Evolutionary conservation across 257 asterid species (phyloP).

Genomic region (Fraxinus quadrangulata): DNA sequence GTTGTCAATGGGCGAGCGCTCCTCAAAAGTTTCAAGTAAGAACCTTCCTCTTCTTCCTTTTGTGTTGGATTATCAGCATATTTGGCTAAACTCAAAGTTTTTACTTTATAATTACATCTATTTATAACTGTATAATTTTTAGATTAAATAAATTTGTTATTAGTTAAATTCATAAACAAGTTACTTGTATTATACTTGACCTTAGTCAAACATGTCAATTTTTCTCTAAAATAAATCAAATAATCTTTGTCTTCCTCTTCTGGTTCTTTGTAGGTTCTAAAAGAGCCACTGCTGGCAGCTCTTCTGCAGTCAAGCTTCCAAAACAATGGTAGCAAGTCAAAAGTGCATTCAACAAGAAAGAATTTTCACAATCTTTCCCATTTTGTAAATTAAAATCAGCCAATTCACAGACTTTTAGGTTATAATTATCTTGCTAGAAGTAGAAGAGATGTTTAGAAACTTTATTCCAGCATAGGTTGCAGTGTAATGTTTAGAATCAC

Average conservation of each 20-base stretch:
- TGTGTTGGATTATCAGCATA: not conserved
- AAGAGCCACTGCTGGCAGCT: constrained; percentile 46
- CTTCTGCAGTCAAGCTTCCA: constrained; percentile 47
- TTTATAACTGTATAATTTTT: too few relatives aligned
- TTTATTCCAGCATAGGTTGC: constrained; percentile 25
- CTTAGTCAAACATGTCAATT: not conserved
- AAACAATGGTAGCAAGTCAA: constrained; percentile 54
- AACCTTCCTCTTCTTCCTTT: constrained; percentile 9
- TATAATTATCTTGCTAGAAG: constrained; percentile 21
- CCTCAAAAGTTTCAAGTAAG: constrained; percentile 67
- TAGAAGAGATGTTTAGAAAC: not conserved
- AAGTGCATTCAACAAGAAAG: not conserved
- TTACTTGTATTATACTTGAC: not conserved
- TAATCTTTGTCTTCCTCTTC: constrained; percentile 6
- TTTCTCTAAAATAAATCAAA: not conserved
- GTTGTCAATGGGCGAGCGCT: constrained; percentile 51
- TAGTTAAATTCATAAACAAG: not conserved
- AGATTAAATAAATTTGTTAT: not conserved
- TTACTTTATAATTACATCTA: too few relatives aligned
- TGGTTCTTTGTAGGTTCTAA: constrained; percentile 53
- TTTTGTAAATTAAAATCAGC: constrained; percentile 31
- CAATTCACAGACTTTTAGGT: constrained; percentile 24
- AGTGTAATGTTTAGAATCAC: constrained; percentile 14
- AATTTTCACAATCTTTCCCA: too few relatives aligned
- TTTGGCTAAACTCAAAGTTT: not conserved